Base-by-base conservation (phyloP, 2,329 filamentous ascomycete genomes). In the Tolypocladium paradoxum region DNA sequence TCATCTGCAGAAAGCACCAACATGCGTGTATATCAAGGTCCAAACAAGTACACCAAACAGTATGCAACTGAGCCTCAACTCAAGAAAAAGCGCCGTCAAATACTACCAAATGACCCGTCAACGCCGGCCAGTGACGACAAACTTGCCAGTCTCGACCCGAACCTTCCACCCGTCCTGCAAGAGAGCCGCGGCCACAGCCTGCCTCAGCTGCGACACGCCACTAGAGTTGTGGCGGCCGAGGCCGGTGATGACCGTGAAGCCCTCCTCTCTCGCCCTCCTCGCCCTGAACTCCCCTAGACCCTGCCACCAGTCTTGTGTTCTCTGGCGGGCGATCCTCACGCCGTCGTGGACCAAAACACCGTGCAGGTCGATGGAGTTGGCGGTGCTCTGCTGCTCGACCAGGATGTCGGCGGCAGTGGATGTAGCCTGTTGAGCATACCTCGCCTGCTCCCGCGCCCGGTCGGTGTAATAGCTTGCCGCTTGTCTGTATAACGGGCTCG, bases 111-210 rank as follows among this genome's bases (percentile, higher is more conserved):
- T n/a, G 12, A 7, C 9, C 4, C 43, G 7, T 63, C 62, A 70
- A 52, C 64, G 65, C 48, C 73, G 68, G 0, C 91, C 91, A 12
- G 73, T 82, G 18, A 96, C 81, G 49, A 84, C 71, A 62, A 92
- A 78, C 37, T 81, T 78, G 0, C 90, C 91, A 31, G 81, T 83
- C 45, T 83, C 78, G 46, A 87, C 77, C 65, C 90, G 81, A 35
- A 93, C 74, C 64, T 81, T 90, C 92, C 92, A 97, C 0, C 90
- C 90, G 55, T 92, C 88, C 46, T 81, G 77, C 38, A 84, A 76
- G 43, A 97, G 73, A 64, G 84, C 84, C 62, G 82, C 84, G 48
- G 79, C 84, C n/a, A 97, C 90, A 18, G 87, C 87, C 53, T 86
- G 85, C 6, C 90, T 85, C 55, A 97, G 68, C 59, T 82, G 84